These are phyloP conservation scores for Silybum marianum DNA, from an alignment of 129 eudicot species.

Conservation along the genomic window DNA sequence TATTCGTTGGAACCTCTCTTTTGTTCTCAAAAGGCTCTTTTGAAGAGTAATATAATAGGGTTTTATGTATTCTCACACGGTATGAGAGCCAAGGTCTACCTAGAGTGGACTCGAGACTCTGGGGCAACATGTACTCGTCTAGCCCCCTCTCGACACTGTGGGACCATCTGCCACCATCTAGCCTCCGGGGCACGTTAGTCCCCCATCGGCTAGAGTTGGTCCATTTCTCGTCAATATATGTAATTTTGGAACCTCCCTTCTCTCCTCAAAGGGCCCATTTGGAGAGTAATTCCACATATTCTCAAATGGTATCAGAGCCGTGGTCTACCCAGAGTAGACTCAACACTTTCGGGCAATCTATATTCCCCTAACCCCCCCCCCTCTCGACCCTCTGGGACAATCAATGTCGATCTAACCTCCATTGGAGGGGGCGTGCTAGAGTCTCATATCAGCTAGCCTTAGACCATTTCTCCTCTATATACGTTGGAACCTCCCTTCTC, in stretches of 20 bases:
- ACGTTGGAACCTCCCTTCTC: not conserved
- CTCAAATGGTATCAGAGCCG: not conserved
- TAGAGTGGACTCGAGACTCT: not conserved
- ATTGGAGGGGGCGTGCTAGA: not conserved
- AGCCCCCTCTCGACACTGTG: not conserved
- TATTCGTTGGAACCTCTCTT: not conserved
- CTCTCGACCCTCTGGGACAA: not conserved
- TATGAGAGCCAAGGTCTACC: not conserved
- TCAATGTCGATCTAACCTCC: not conserved
- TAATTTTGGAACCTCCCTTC: not conserved
- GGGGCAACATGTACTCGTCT: not conserved
- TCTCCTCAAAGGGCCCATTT: not conserved
- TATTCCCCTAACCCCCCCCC: not conserved
- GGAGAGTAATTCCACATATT: not conserved
- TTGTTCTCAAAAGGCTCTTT: not conserved
- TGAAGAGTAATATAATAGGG: not conserved
- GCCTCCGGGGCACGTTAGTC: not conserved
- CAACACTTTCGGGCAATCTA: not conserved
- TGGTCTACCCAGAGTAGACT: not conserved
- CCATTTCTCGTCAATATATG: not conserved
- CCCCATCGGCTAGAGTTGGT: not conserved
- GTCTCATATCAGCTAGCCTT: too few species aligned
- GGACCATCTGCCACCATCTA: not conserved
- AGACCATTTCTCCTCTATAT: not conserved
- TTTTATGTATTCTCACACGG: not conserved